phyloP scores from a whole-genome alignment of 805 yeast species.

The Debaryomyces hansenii region DNA sequence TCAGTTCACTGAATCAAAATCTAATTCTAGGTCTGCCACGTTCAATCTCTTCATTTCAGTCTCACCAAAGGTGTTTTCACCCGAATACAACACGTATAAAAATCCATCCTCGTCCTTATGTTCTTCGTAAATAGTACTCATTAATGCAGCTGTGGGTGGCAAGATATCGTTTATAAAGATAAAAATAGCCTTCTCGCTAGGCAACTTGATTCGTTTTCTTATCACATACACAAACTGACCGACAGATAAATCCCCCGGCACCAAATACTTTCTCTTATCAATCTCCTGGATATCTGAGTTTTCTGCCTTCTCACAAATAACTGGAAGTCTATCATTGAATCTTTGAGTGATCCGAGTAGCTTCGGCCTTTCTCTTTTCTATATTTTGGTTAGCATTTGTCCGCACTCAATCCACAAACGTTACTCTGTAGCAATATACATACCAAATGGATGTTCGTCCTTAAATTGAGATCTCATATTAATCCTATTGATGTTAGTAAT shows the following conservation, averaged over 20 bases:
- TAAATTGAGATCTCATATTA: conserved; percentile 84
- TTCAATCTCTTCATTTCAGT: not conserved
- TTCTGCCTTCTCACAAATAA: conserved; percentile 95
- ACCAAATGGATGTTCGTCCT: conserved; percentile 95
- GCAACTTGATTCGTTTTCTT: conserved; percentile 91
- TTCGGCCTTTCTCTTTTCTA: conserved; percentile 92
- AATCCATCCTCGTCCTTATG: conserved; percentile 98
- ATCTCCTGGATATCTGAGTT: conserved; percentile 94
- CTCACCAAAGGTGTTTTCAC: conserved; percentile 94
- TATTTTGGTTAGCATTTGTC: conserved; percentile 7
- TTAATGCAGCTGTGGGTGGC: conserved; percentile 97
- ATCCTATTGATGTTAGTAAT: not conserved
- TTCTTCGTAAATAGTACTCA: conserved; percentile 93
- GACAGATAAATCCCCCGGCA: conserved; percentile 93
- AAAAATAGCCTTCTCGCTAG: conserved; percentile 97
- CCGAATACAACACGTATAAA: conserved; percentile 91
- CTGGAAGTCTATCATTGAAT: conserved; percentile 92
- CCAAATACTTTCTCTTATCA: conserved; percentile 95
- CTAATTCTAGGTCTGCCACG: conserved; percentile 4
- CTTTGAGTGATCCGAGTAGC: conserved; percentile 86
- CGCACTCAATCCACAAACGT: not conserved
- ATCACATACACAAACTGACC: conserved; percentile 98
- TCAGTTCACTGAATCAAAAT: not conserved
- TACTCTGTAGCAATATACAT: conserved; percentile 29
- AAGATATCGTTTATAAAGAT: conserved; percentile 94